Conservation (phyloP, 1,284 basidiomycete genomes). For the Heterobasidion occidentale region DNA sequence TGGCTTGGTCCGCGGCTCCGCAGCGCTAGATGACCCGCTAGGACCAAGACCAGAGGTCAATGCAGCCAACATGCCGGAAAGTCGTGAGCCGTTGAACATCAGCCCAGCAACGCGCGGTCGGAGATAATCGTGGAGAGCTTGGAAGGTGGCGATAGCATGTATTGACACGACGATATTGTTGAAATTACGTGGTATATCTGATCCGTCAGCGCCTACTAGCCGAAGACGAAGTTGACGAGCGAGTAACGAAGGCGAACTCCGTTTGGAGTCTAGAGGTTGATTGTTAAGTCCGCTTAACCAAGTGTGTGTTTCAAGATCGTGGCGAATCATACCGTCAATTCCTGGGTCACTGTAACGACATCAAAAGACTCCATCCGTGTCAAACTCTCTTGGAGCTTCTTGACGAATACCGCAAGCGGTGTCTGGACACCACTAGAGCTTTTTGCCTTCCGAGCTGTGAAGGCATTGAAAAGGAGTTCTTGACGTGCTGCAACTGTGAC, state of each 20-base stretch:
- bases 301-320: not conserved
- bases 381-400: slow-evolving; percentile 89
- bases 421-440: slow-evolving; percentile 38
- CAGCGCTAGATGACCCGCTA: slow-evolving; percentile 19
- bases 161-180: slow-evolving; percentile 92
- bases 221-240: slow-evolving; percentile 86
- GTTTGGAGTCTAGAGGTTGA: slow-evolving; percentile 62
- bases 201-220: slow-evolving; percentile 80
- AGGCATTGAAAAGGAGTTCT: slow-evolving; percentile 68
- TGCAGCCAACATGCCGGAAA: slow-evolving; percentile 89
- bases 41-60: slow-evolving; percentile 69
- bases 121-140: slow-evolving; percentile 90
- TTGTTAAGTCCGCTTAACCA: not conserved
- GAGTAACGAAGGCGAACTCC: slow-evolving; percentile 78
- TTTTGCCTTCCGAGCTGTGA: slow-evolving; percentile 49
- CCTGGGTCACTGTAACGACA: slow-evolving; percentile 79
- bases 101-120: slow-evolving; percentile 83
- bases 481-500: slow-evolving; percentile 54
- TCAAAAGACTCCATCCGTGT: slow-evolving; percentile 94
- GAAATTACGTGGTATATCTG: slow-evolving; percentile 78
- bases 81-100: slow-evolving; percentile 53
- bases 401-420: slow-evolving; percentile 78
- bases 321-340: slow-evolving; percentile 52
- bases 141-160: slow-evolving; percentile 94
- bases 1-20: slow-evolving; percentile 16